phyloP scores from a whole-genome alignment of 2,329 filamentous ascomycete species.

The Calonectria ilicicola region DNA sequence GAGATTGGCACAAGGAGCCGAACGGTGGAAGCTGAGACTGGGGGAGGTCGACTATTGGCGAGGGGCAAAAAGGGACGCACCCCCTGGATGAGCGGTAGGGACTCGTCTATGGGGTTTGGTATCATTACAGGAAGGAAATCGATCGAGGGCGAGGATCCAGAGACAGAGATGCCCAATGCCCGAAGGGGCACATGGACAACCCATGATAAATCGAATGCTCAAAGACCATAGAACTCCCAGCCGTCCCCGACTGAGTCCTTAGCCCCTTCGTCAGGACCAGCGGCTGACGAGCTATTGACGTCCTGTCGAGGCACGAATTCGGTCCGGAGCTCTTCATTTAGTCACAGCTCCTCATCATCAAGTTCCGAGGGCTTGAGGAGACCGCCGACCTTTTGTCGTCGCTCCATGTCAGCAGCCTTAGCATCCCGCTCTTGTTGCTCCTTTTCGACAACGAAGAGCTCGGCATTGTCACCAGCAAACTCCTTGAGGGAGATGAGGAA shows the following conservation, averaged over 20 bases:
- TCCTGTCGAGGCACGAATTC: slow-evolving; percentile 64
- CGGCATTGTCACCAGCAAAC: slow-evolving; percentile 94
- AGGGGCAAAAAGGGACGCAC: slow-evolving; percentile 29
- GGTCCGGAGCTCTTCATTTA: slow-evolving; percentile 74
- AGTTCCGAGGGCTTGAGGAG: slow-evolving; percentile 97
- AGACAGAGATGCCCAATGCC: slow-evolving; percentile 7
- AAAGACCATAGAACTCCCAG: slow-evolving; percentile 76
- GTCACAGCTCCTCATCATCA: slow-evolving; percentile 92
- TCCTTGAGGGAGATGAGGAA: slow-evolving; percentile 98
- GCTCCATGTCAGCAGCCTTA: slow-evolving; percentile 89
- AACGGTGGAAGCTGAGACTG: slow-evolving; percentile 2
- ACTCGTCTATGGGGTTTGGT: slow-evolving; percentile 47
- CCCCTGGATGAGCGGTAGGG: slow-evolving; percentile 28
- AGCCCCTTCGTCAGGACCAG: slow-evolving; percentile 42
- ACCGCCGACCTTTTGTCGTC: slow-evolving; percentile 94
- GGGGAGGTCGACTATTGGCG: slow-evolving; percentile 8
- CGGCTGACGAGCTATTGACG: slow-evolving; percentile 20
- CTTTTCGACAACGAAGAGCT: slow-evolving; percentile 93
- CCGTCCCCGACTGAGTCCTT: slow-evolving; percentile 60
- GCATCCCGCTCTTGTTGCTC: slow-evolving; percentile 90
- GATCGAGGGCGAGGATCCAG: slow-evolving; percentile 26
- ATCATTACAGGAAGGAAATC: slow-evolving; percentile 48
- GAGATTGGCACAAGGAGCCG: slow-evolving; percentile 7
- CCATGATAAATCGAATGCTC: slow-evolving; percentile 24
- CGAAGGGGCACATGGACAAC: slow-evolving; percentile 1